Conservation (phyloP, 2,329 filamentous ascomycete genomes). For the Helminthosporium solani region DNA sequence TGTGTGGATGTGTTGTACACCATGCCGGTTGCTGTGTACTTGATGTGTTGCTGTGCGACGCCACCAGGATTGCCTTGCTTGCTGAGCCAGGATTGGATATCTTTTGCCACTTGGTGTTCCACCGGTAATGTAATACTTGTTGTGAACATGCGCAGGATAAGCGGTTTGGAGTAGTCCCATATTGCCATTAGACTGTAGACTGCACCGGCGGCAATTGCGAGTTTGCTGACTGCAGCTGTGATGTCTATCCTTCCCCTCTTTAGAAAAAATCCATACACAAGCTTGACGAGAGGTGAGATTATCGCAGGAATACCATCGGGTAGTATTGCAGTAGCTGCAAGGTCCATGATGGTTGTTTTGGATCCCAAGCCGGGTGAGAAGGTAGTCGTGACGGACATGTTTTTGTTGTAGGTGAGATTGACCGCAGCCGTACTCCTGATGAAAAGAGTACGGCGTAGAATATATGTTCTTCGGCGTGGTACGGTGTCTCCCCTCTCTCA, state of each 20-base stretch:
- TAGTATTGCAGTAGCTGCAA: not conserved
- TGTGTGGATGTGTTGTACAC: not conserved
- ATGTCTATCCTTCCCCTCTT: constrained; percentile 2
- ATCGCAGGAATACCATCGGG: not conserved
- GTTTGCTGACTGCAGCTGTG: not conserved
- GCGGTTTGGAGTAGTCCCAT: not conserved
- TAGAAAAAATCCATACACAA: constrained; percentile 1
- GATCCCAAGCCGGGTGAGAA: not conserved
- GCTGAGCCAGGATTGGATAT: not conserved
- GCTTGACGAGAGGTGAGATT: constrained; percentile 1
- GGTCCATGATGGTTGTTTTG: not conserved
- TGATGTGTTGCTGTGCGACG: not conserved
- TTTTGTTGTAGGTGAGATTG: not conserved
- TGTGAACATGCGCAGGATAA: not conserved
- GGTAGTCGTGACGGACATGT: not conserved
- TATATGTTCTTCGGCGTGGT: too few relatives aligned
- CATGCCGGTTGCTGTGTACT: not conserved
- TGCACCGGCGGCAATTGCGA: not conserved
- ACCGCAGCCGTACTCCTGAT: too few relatives aligned
- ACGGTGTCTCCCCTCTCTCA: too few relatives aligned
- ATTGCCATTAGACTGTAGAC: not conserved
- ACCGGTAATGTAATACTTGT: not conserved
- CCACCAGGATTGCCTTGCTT: not conserved
- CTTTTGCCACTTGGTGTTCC: not conserved
- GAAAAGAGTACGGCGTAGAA: too few relatives aligned